Evolutionary conservation across 345 rosid genomes (phyloP).

Genomic region (Turritis glabra): DNA sequence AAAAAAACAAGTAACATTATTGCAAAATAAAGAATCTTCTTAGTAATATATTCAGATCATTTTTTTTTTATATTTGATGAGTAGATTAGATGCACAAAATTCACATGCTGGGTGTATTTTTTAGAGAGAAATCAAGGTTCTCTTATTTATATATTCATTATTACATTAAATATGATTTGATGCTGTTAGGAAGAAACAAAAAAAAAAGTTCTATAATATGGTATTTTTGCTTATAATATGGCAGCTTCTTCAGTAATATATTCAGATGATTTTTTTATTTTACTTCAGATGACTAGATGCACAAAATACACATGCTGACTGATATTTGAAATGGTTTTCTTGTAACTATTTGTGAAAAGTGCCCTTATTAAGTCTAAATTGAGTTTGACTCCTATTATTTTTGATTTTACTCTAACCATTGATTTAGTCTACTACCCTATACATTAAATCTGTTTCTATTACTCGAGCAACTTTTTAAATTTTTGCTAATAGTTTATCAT

Average conservation of each 20-base stretch:
- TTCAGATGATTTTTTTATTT: background rate
- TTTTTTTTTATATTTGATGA: background rate
- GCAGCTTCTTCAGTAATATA: background rate
- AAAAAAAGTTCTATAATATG: too few relatives aligned
- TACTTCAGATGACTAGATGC: background rate
- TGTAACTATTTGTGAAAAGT: background rate
- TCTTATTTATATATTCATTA: too few relatives aligned
- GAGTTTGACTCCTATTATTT: background rate
- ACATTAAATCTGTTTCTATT: too few relatives aligned
- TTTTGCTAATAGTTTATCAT: too few relatives aligned
- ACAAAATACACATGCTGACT: constrained; percentile 5
- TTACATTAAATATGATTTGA: too few relatives aligned
- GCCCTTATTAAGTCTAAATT: background rate
- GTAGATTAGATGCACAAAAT: background rate
- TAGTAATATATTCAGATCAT: background rate
- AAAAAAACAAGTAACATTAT: background rate
- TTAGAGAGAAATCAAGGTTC: too few relatives aligned
- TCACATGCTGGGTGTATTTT: constrained; percentile 4
- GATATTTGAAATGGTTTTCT: background rate
- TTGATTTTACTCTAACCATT: too few relatives aligned
- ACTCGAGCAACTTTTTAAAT: too few relatives aligned
- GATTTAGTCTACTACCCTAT: too few relatives aligned
- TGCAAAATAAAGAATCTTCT: constrained; percentile 1
- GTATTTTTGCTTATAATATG: too few relatives aligned
- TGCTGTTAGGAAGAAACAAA: too few relatives aligned